Base-by-base conservation (phyloP, 805 yeast genomes). In the Yamadazyma scolyti region DNA sequence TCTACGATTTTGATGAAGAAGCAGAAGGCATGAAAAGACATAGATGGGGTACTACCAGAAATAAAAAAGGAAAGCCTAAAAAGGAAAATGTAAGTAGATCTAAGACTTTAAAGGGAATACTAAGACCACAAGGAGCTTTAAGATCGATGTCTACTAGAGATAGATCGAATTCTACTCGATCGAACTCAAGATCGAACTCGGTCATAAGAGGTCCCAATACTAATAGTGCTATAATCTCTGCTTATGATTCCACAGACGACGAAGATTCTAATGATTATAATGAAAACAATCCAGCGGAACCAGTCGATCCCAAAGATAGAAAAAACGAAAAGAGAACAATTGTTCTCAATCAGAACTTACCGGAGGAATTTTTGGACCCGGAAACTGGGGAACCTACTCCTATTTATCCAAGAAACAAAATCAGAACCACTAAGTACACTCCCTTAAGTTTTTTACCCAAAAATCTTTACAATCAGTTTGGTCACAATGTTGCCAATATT, bases 361-460 rank as follows among this genome's bases (percentile, higher is more conserved):
- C 93, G 1, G 75, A 69, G 14, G 71, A 72, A 21, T 58, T 69
- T 53, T 29, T 75, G 13, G 80, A 79, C 37, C 77, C 76, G 3
- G 49, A 55, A 71, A 78, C 64, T 2, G 80, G 82, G 9, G 69
- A 73, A 21, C 84, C 90, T 2, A 50, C 48, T 12, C 65, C 68
- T 0, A 52, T 57, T n/a, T 90, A 83, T 51, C 78, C 94, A 8
- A 73, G 96, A 48, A 90, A 90, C 65, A 89, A 93, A 56, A 86
- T 93, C 45, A 77, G 97, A 64, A 88, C 97, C 0, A 87, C 98
- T 2, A 90, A 87, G 62, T 90, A 90, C 58, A 90, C 97, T 2
- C 96, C 97, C 5, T 52, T 93, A 27, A 68, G 87, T 6, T 90
- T 90, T 50, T 43, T 93, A 18, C 97, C 97, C 3, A 88, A 88